These are phyloP conservation scores for Coniosporium tulheliwenetii DNA, from an alignment of 2,329 filamentous ascomycete genomes.

Conservation along the genomic window DNA sequence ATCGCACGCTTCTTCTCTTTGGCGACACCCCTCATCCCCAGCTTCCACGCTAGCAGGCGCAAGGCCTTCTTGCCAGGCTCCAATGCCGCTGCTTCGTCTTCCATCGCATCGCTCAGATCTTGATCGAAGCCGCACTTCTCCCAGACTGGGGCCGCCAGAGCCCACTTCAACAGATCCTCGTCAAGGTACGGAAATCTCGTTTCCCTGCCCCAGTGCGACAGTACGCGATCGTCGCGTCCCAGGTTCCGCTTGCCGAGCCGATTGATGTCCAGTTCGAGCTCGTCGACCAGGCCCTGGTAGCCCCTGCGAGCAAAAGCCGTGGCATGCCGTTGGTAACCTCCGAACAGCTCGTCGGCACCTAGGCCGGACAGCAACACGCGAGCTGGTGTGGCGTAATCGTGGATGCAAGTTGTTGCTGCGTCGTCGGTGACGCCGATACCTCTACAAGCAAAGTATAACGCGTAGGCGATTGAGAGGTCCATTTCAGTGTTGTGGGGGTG, in stretches of 20 bases:
- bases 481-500: slow-evolving; percentile 94
- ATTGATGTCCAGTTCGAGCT: slow-evolving; percentile 71
- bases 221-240: slow-evolving; percentile 81
- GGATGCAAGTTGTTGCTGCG: slow-evolving; percentile 1
- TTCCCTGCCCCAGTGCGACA: slow-evolving; percentile 80
- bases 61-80: slow-evolving; percentile 73
- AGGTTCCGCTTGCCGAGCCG: slow-evolving; percentile 88
- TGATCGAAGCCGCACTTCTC: slow-evolving; percentile 80
- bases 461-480: slow-evolving; percentile 88
- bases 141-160: slow-evolving; percentile 57
- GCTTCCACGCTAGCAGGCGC: slow-evolving; percentile 55
- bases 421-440: slow-evolving; percentile 37
- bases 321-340: slow-evolving; percentile 75
- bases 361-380: slow-evolving; percentile 82
- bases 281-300: slow-evolving; percentile 57
- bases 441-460: slow-evolving; percentile 86
- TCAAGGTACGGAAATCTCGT: slow-evolving; percentile 84
- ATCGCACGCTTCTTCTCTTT: slow-evolving; percentile 81
- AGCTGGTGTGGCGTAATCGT: slow-evolving; percentile 50
- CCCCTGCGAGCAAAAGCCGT: slow-evolving; percentile 57
- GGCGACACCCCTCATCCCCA: slow-evolving; percentile 58
- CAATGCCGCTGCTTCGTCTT: slow-evolving; percentile 21
- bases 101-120: slow-evolving; percentile 11
- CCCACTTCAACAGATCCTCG: slow-evolving; percentile 71
- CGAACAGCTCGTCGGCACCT: slow-evolving; percentile 92